Conservation (phyloP, 1,284 basidiomycete genomes). For the Pseudozyma hubeiensis region DNA sequence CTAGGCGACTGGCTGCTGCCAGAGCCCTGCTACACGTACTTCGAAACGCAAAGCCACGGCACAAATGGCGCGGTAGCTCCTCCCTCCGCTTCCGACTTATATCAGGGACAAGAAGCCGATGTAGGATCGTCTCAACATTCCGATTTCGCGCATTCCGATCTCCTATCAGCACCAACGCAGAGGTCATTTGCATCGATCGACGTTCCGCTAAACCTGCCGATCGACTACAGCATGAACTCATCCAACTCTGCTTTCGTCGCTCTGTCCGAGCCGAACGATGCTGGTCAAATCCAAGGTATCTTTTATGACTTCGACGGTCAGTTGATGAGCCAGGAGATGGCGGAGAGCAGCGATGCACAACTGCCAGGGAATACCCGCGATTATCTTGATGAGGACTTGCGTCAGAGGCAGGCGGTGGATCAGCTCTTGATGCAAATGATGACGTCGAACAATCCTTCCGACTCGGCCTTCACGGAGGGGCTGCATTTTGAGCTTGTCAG, state of each 20-base stretch:
- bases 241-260: conserved; percentile 24
- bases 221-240: background rate
- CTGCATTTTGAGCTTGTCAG: background rate
- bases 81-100: background rate
- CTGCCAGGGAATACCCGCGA: background rate
- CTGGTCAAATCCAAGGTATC: conserved; percentile 14
- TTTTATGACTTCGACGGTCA: conserved; percentile 24
- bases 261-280: conserved; percentile 18
- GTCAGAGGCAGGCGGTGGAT: conserved; percentile 24
- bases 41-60: background rate
- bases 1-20: conserved; percentile 26
- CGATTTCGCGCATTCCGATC: background rate
- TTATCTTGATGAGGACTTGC: conserved; percentile 9
- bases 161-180: background rate
- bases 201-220: background rate
- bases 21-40: conserved; percentile 9
- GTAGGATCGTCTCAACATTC: background rate
- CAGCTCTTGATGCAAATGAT: conserved; percentile 23
- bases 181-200: background rate
- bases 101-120: background rate
- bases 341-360: background rate
- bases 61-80: background rate
- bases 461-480: background rate
- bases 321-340: conserved; percentile 10
- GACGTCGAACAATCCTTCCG: background rate